Evolutionary conservation across 495 filamentous ascomycete genomes (phyloP), one percentile per base, ranked within the genome.

Genomic region (Aspergillus ellipticus): DNA sequence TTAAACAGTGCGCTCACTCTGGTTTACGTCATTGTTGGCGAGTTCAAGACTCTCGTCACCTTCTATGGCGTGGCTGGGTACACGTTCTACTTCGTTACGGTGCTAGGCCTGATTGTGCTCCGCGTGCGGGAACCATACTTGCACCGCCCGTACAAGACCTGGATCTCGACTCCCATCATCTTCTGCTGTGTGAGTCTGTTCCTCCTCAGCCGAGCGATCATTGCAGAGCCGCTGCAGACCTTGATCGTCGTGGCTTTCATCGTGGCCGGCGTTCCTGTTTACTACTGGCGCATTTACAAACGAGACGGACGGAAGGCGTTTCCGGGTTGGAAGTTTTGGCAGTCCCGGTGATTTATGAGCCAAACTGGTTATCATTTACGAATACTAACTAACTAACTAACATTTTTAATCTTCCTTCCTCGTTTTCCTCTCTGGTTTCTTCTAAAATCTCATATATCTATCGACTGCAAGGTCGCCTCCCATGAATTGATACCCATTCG

Each of bases 151-250:
- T 98, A 97, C 71, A 84, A 81, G 66, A 94, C 91, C 15, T 98
- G 95, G 95, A 95, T 98, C 55, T 87, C 87, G 1, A 97, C 93
- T 33, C 94, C 94, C 2, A 94, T 98, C 43, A 90, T 96, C 48
- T 98, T 98, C 68, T 98, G 94, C 81, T 98, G 94, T 63, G 94
- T 98, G 13, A 96, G 89, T 66, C 66, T 98, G 57, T 98, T 98
- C 67, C 69, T 98, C 60, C 78, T 98, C 22, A 90, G 84, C 58
- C 80, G 94, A 49, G 90, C 91, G 0, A 80, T 97, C 19, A 92
- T 97, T 65, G 83, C 91, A 8, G 84, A 92, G 66, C 94, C 94
- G n/a, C 53, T 92, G 54, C 90, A 97, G 79, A 92, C 92, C 15
- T 59, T 96, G 22, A 82, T 91, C 28, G 94, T 97, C 20, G 76